Base-by-base conservation (phyloP, 1,139 yeast genomes). In the Geotrichum klebahnii region DNA sequence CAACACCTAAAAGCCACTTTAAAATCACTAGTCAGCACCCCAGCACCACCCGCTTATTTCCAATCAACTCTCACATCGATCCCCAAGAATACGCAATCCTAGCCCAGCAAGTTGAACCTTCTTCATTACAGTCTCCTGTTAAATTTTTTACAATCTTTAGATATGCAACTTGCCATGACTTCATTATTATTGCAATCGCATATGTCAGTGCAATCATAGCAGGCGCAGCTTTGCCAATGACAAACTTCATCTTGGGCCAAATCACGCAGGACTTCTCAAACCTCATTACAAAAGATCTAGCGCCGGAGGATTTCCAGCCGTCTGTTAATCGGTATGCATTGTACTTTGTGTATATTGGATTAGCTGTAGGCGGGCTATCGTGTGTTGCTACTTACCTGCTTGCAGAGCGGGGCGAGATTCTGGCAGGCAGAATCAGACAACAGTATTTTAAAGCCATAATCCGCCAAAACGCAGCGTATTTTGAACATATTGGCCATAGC, bases 401-500 rank as follows among this genome's bases (percentile, higher is more conserved):
- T 26, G 72, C 71, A 8, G 67, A 68, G 45, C 64, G 70, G 16
- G 76, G 77, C 22, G 77, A 72, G 55, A 63, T 68, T 8, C 55
- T 71, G 35, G 63, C 77, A 1, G 69, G 70, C n/a, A 60, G 75
- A 19, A 70, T 72, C 57, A 67, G 77, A 34, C 66, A 68, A 48
- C 60, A 61, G 41, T 73, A 72, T 53, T 60, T 72, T 32, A 53
- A 56, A 48, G 69, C 75, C 2, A 61, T 72, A 10, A 53, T 72
- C 49, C 63, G 71, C 36, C 77, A 72, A 55, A 73, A 72, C 47
- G 63, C 72, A 37, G 77, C 72, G 12, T 73, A 69, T 53, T 73
- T 72, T 55, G 76, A 72, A 55, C 63, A 66, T 44, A 60, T 72
- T 19, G 77, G 76, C 22, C 68, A 74, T 17, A 75, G 76, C 23